Percentiles rank a stretch among this genome's conserved stretches.
Conservation (phyloP, 202 grass and related monocot genomes). For the Schoenoplectus triqueter region DNA sequence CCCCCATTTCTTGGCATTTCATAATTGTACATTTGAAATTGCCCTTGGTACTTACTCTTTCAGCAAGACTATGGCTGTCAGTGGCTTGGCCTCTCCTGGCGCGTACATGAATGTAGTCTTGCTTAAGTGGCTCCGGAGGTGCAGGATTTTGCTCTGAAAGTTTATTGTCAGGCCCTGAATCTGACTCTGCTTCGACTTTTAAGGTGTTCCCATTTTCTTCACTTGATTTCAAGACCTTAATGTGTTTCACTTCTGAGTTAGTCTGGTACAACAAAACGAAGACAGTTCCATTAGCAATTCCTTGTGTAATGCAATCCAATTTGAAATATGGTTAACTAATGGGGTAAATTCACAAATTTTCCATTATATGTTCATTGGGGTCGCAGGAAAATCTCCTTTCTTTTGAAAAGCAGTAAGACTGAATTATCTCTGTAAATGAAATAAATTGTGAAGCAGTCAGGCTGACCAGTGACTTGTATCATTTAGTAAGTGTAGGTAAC, state of each 20-base stretch:
- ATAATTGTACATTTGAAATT: slow-evolving; percentile 8
- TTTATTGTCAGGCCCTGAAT: slow-evolving; percentile 66
- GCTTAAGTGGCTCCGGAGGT: slow-evolving; percentile 59
- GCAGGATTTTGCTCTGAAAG: slow-evolving; percentile 58
- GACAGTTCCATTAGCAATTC: not conserved
- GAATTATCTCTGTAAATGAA: not conserved
- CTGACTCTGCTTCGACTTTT: slow-evolving; percentile 64
- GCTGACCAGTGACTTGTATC: not conserved
- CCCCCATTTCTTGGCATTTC: not conserved
- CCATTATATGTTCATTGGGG: not conserved
- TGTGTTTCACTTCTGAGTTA: slow-evolving; percentile 67
- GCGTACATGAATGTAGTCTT: slow-evolving; percentile 98
- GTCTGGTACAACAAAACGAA: slow-evolving; percentile 44
- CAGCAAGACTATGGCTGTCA: slow-evolving; percentile 96
- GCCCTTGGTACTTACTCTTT: slow-evolving; percentile 68
- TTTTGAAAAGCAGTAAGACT: not conserved
- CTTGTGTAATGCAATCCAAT: not conserved
- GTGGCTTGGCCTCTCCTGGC: slow-evolving; percentile 99
- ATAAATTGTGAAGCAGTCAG: not conserved
- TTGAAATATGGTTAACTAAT: slow-evolving; percentile 14
- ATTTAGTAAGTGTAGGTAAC: not conserved
- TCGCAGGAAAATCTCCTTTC: not conserved
- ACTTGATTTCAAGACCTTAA: slow-evolving; percentile 58
- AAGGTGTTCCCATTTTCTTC: slow-evolving; percentile 52
- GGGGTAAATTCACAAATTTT: not conserved